Evolutionary conservation across 805 yeast genomes (phyloP), one percentile per base, ranked within the genome.

Genomic region (Teunomyces atbi): DNA sequence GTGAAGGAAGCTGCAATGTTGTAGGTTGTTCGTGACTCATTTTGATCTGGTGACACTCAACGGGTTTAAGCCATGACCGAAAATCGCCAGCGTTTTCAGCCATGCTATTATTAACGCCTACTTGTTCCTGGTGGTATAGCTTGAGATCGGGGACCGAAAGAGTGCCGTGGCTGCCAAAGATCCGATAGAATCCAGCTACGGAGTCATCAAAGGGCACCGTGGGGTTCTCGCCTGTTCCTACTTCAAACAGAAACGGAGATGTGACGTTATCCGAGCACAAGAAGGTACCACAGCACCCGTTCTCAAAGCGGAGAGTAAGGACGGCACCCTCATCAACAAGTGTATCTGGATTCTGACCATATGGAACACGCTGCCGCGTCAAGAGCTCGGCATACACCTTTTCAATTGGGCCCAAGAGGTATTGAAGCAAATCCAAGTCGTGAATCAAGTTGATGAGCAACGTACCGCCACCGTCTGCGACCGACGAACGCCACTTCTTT

Each of bases 151-250:
- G 74, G 4, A 69, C 54, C 16, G 71, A 66, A 13, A 68, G 54
- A 1, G 73, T 68, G 1, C 73, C 73, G 20, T 61, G 56, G n/a
- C 69, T 57, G 2, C 74, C 74, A 58, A 67, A 69, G 5, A 69
- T 57, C 29, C 71, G 52, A 47, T 69, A 69, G 43, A 68, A 55
- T 2, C 74, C 74, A 36, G 59, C 52, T 7, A 61, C 52, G 11
- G 51, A 59, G 10, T 60, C 59, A 46, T 62, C 57, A 26, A 52
- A 52, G 1, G 74, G 73, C 15, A 69, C 56, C 12, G 56, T 59
- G 12, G 74, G 74, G 53, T 69, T 69, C 48, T 69, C 74, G 5
- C 74, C 74, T 2, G 74, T 69, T 6, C 70, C 69, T 13, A 60
- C 52, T 45, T 69, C 73, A 46, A 69, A 69, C 54, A 64, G 66